Evolutionary conservation across 345 rosid genomes (phyloP), one percentile per base, ranked within the genome.

Genomic region (Salix arbutifolia): DNA sequence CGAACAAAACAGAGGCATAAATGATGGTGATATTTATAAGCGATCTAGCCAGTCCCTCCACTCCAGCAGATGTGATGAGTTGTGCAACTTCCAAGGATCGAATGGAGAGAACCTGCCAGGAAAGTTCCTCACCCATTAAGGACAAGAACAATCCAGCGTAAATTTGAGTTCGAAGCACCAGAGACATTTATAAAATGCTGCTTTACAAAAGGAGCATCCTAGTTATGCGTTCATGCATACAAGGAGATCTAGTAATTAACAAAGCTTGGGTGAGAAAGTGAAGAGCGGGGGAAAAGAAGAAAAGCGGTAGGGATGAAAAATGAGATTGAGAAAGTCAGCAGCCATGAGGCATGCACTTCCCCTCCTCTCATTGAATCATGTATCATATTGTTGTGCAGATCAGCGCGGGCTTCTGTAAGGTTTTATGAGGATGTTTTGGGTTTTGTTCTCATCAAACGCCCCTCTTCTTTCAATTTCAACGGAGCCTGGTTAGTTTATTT

Each of bases 401-500:
- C 92, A 14, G 89, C 86, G 12, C 82, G 83, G 86, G 83, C 77
- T 35, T 88, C 90, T 0, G 48, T 64, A 1, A 38, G 86, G 74
- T 88, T 88, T 70, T 88, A 87, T 26, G 82, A 87, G 71, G 82
- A 86, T 64, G 82, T 88, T 65, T 74, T 88, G 80, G 89, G 90
- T 50, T 89, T 89, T 67, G 88, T 78, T 69, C 77, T 77, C 67
- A 84, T 89, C 81, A 89, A 89, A 74, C 89, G 90, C 60, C 92
- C 92, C 50, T 87, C 92, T 75, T 89, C 92, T 74, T 89, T 89
- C 86, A 83, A 84, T 25, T 87, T 89, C 84, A 89, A 86, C 44
- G 92, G 92, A 66, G 91, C 90, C 50, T 71, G 65, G 76, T 78
- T 40, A 18, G 65, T 56, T 35, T 52, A 21, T 13, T 52, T 30